Conservation (phyloP, 306 rosid species). For the Rosa chinensis region DNA sequence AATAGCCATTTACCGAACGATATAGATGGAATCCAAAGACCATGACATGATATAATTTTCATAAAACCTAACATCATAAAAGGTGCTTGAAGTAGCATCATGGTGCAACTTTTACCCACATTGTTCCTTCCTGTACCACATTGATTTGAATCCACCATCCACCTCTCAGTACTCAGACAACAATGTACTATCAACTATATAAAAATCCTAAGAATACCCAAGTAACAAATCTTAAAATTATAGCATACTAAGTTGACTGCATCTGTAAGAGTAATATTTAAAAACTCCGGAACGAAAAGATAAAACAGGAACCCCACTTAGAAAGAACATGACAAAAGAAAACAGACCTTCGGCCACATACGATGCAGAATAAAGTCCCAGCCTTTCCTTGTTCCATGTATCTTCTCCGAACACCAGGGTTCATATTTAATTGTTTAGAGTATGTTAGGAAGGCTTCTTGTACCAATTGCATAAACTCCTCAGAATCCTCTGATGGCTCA, state of each 20-base stretch:
- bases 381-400: conserved; percentile 85
- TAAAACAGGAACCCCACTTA: conserved; percentile 43
- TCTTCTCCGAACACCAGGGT: conserved; percentile 58
- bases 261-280: conserved; percentile 37
- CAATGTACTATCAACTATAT: neutral
- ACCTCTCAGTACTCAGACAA: neutral
- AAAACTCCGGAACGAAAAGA: conserved; percentile 43
- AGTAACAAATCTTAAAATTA: conserved; percentile 28
- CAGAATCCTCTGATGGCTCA: conserved; percentile 71
- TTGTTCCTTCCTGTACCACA: neutral
- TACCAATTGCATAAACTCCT: conserved; percentile 72
- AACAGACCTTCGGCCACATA: conserved; percentile 94
- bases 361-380: conserved; percentile 91
- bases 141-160: neutral
- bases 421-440: conserved; percentile 71
- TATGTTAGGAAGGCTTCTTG: conserved; percentile 69
- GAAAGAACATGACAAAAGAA: conserved; percentile 52
- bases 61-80: neutral
- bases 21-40: neutral
- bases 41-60: neutral
- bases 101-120: neutral
- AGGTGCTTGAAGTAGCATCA: conserved; percentile 3
- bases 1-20: neutral
- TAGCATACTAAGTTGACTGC: conserved; percentile 35
- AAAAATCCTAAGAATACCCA: conserved; percentile 17